These are phyloP conservation scores for Diplodia sapinea DNA, from an alignment of 2,329 filamentous ascomycete species.

Conservation along the genomic window DNA sequence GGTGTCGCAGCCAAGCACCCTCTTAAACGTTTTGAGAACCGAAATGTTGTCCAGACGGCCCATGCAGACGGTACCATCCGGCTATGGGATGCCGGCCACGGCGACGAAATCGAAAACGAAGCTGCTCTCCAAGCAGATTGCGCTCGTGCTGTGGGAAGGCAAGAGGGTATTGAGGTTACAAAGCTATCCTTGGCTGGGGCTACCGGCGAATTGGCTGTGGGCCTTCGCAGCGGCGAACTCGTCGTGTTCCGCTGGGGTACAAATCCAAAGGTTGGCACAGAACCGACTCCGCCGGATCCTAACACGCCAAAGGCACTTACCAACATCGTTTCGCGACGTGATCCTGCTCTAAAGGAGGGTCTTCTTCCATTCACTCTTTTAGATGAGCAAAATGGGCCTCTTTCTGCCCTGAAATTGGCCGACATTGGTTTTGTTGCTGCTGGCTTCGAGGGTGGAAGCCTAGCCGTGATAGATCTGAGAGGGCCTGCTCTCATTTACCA, in stretches of 20 bases:
- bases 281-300: slow-evolving; percentile 59
- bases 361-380: slow-evolving; percentile 80
- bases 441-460: slow-evolving; percentile 80
- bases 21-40: slow-evolving; percentile 77
- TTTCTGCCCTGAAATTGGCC: slow-evolving; percentile 82
- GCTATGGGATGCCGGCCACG: slow-evolving; percentile 90
- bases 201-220: slow-evolving; percentile 84
- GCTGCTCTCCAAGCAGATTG: slow-evolving; percentile 84
- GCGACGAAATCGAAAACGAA: slow-evolving; percentile 90
- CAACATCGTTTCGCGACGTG: slow-evolving; percentile 74
- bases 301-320: slow-evolving; percentile 63
- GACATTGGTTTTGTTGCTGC: slow-evolving; percentile 90
- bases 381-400: slow-evolving; percentile 80
- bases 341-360: slow-evolving; percentile 77
- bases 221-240: slow-evolving; percentile 81
- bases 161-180: slow-evolving; percentile 75
- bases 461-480: slow-evolving; percentile 85
- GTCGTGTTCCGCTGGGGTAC: slow-evolving; percentile 86
- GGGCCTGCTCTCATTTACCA: slow-evolving; percentile 85
- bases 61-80: slow-evolving; percentile 92
- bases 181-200: slow-evolving; percentile 79
- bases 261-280: slow-evolving; percentile 74
- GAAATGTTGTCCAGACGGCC: slow-evolving; percentile 83
- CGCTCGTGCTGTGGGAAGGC: slow-evolving; percentile 79
- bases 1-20: slow-evolving; percentile 74